Conservation (phyloP, 1,284 basidiomycete species). For the Exobasidium cylindrosporum region DNA sequence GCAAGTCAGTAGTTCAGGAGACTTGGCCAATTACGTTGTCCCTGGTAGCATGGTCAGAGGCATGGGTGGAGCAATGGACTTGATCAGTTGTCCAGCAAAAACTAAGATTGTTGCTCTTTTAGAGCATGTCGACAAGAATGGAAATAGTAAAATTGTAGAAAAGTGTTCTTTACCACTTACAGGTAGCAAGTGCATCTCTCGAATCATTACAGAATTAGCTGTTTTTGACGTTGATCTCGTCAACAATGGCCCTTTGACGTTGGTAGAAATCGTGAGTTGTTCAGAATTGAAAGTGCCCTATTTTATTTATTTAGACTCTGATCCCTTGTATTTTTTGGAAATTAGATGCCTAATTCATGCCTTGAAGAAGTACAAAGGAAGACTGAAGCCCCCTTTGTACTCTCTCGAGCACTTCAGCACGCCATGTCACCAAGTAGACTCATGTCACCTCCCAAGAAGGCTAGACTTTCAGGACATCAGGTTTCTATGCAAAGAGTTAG, state of each 20-base stretch:
- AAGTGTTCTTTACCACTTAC: conserved; percentile 15
- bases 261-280: conserved; percentile 10
- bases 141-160: conserved; percentile 14
- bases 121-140: conserved; percentile 15
- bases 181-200: conserved; percentile 13
- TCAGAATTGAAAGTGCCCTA: too few species aligned
- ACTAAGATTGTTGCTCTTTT: conserved; percentile 17
- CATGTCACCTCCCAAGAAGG: too few species aligned
- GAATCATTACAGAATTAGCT: conserved; percentile 18
- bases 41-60: conserved; percentile 15
- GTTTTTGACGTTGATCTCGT: conserved; percentile 20
- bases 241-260: conserved; percentile 8
- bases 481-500: background rate
- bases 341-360: background rate
- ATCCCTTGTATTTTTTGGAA: too few species aligned
- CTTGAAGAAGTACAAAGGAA: background rate
- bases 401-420: background rate
- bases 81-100: conserved; percentile 8
- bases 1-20: conserved; percentile 11
- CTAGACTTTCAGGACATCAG: background rate
- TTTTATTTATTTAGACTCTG: too few species aligned
- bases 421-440: background rate
- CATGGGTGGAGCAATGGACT: conserved; percentile 21
- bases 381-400: background rate
- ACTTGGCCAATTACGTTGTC: conserved; percentile 18